phyloP scores from a whole-genome alignment of 805 yeast genomes.

The Metschnikowia henanensis region DNA sequence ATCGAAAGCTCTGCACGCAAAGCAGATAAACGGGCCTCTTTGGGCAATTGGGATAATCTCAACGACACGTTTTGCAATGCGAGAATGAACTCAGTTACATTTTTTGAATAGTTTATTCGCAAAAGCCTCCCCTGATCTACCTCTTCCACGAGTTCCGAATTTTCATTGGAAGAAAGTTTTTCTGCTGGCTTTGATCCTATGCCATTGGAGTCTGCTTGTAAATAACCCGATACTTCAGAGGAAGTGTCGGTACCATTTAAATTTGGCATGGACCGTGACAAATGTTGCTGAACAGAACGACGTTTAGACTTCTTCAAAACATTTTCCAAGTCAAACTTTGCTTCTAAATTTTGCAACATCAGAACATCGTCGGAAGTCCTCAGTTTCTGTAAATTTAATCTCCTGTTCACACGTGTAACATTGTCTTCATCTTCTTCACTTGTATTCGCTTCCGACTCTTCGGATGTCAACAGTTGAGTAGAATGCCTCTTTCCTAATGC shows the following conservation, averaged over 20 bases:
- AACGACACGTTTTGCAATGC: constrained; percentile 86
- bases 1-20: constrained; percentile 87
- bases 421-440: constrained; percentile 1
- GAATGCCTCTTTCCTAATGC: neutral
- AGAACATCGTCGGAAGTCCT: neutral
- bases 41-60: constrained; percentile 85
- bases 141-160: neutral
- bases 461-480: neutral
- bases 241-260: neutral
- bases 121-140: neutral
- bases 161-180: neutral
- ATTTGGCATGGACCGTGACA: constrained; percentile 5
- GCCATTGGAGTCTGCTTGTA: neutral
- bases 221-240: neutral
- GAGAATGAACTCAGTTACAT: constrained; percentile 89
- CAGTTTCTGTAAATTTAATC: neutral
- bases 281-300: neutral
- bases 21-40: constrained; percentile 87
- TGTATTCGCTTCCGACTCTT: constrained; percentile 1
- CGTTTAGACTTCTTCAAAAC: neutral
- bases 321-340: neutral
- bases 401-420: neutral
- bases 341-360: constrained; percentile 2
- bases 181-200: neutral
- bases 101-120: constrained; percentile 79